Evolutionary conservation across 2,329 filamentous ascomycete genomes (phyloP).

Genomic region (Fusarium vanettenii): DNA sequence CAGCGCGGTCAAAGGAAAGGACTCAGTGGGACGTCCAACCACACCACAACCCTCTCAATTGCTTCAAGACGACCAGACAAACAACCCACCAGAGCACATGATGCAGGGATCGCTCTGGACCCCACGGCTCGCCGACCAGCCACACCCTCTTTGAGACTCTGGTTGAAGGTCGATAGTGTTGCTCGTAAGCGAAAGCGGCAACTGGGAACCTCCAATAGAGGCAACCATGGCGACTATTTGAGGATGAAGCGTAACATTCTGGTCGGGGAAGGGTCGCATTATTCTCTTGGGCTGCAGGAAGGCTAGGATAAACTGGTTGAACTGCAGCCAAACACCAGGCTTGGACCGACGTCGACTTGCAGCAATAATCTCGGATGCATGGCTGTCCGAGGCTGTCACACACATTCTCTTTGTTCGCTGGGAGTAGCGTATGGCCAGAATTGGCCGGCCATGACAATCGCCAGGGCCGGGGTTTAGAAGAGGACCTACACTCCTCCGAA

Average conservation of each 20-base stretch:
- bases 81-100: slow-evolving; percentile 9
- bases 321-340: slow-evolving; percentile 25
- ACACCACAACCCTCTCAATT: background rate
- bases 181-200: slow-evolving; percentile 32
- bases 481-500: background rate
- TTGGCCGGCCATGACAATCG: slow-evolving; percentile 20
- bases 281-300: slow-evolving; percentile 25
- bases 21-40: background rate
- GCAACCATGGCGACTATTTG: slow-evolving; percentile 22
- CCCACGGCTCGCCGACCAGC: slow-evolving; percentile 14
- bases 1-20: background rate
- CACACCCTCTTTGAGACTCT: slow-evolving; percentile 35
- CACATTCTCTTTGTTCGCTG: slow-evolving; percentile 23
- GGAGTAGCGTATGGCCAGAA: slow-evolving; percentile 26
- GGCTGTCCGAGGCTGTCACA: slow-evolving; percentile 42
- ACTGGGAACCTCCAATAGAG: slow-evolving; percentile 27
- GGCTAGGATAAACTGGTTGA: slow-evolving; percentile 24
- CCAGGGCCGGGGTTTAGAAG: slow-evolving; percentile 27
- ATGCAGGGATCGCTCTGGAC: slow-evolving; percentile 35
- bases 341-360: slow-evolving; percentile 35
- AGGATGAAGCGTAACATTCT: slow-evolving; percentile 13
- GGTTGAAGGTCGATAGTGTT: slow-evolving; percentile 16
- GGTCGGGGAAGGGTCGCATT: slow-evolving; percentile 23
- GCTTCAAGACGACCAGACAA: background rate
- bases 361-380: slow-evolving; percentile 46